A percentile compares a stretch with the other conserved stretches of the same genome.
Evolutionary conservation across 495 filamentous ascomycete genomes (phyloP).

Genomic region (Collariella sp.): DNA sequence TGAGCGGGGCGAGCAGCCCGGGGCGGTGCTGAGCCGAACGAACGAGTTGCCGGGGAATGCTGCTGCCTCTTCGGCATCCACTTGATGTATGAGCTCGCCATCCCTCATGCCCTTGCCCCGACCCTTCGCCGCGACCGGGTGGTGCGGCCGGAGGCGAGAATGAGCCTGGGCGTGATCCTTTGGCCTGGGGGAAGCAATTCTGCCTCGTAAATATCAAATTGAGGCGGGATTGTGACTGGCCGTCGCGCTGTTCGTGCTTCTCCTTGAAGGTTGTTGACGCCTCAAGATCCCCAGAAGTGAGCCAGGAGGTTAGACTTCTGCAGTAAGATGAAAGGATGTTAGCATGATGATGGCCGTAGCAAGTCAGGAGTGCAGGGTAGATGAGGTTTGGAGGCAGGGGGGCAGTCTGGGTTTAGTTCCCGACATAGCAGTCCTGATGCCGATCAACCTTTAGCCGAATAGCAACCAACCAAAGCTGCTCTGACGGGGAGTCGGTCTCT

Average conservation of each 20-base stretch:
- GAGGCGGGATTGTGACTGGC: not conserved
- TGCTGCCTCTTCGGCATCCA: not conserved
- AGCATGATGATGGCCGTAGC: no score
- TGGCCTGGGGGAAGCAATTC: not conserved
- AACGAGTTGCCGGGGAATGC: not conserved
- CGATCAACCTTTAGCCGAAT: not conserved
- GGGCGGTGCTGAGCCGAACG: not conserved
- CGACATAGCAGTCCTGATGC: not conserved
- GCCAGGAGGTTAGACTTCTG: not conserved
- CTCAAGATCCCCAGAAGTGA: not conserved
- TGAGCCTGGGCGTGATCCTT: not conserved
- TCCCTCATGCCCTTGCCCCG: not conserved
- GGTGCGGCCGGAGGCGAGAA: not conserved
- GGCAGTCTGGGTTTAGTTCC: no score
- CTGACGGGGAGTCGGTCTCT: not conserved
- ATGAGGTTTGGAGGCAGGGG: no score
- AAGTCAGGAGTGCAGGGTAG: no score
- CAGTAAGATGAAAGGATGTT: not conserved
- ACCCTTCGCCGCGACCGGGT: not conserved
- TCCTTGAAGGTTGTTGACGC: no score
- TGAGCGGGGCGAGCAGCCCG: conserved; percentile 1
- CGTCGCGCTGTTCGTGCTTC: not conserved
- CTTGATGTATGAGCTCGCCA: not conserved
- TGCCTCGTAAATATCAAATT: not conserved
- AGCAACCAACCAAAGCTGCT: not conserved